Evolutionary conservation across 768 basidiomycete species (phyloP), one percentile per base, ranked within the genome.

Genomic region (Auricularia heimuer): DNA sequence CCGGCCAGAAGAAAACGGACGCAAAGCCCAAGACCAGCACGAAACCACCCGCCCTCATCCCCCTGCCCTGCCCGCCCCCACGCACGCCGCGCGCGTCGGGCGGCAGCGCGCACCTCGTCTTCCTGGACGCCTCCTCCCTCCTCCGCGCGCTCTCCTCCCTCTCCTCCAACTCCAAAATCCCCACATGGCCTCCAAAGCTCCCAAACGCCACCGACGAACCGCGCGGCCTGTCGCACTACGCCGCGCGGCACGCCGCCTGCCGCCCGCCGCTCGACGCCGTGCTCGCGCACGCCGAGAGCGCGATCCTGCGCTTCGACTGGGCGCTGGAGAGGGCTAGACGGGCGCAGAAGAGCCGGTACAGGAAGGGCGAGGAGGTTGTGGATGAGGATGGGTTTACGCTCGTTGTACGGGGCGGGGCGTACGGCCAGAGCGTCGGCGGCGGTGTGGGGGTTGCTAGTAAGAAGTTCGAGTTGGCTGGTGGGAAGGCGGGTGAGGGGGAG

Each of bases 371-470:
- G 70, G 92, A 90, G 4, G 81, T 96, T 64, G 90, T 96, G 54
- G 94, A 98, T 73, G 93, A 90, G 66, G 94, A 98, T 67, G 94
- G 94, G 2, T 98, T 96, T 74, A 96, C 93, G 11, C 83, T 98
- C 12, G 94, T 98, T 42, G 90, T 88, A n/a, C 82, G 94, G 44
- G 92, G 93, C 3, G 94, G 94, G 12, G 88, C 89, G 24, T 94
- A 94, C 70, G 94, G 94, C 3, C 81, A 92, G 71, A 91, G 91
- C 1, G 78, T 94, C 3, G 94, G 94, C 35, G 92, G 93, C 14
- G 93, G 92, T 0, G 80, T 84, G 42, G 81, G 78, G 1, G 82
- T 88, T 7, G 85, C 84, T 10, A 82, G 78, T 73, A 90, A 89
- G 73, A 76, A 77, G 69, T 70, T 87, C 79, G 69, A 75, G 63